Evolutionary conservation across 768 basidiomycete species (phyloP).

Genomic region (Lactarius deliciosus): DNA sequence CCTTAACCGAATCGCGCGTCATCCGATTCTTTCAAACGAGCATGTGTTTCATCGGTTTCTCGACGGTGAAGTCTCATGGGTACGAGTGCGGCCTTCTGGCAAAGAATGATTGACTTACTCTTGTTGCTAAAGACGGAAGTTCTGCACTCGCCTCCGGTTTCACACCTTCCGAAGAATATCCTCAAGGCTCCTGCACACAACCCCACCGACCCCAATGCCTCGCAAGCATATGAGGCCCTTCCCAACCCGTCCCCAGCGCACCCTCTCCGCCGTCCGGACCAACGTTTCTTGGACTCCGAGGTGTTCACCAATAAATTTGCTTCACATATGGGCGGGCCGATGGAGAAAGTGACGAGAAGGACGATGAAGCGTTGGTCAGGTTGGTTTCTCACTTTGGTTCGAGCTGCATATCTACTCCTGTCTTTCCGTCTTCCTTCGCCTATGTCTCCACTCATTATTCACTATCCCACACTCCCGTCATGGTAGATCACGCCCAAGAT

Average conservation of each 20-base stretch:
- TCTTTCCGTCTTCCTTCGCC: neutral
- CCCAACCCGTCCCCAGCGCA: constrained; percentile 89
- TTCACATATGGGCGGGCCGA: constrained; percentile 82
- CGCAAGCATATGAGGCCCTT: constrained; percentile 76
- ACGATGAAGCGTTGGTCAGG: constrained; percentile 95
- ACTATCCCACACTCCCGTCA: neutral
- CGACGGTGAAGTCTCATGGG: constrained; percentile 96
- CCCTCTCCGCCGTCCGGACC: constrained; percentile 89
- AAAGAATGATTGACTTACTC: constrained; percentile 6
- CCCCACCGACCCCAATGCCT: constrained; percentile 76
- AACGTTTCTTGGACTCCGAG: constrained; percentile 94
- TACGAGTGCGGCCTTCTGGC: constrained; percentile 38
- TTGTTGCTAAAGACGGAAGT: constrained; percentile 70
- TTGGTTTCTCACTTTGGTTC: constrained; percentile 37
- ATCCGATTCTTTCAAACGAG: constrained; percentile 95
- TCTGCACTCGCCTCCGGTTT: constrained; percentile 87
- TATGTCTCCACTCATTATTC: constrained; percentile 1
- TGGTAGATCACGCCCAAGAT: constrained; percentile 75
- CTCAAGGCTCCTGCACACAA: constrained; percentile 94
- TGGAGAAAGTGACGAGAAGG: constrained; percentile 96
- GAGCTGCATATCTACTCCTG: neutral
- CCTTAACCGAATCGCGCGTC: constrained; percentile 82
- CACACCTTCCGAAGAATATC: constrained; percentile 90
- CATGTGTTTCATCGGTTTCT: constrained; percentile 96
- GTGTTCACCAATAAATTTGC: constrained; percentile 95